Base-by-base conservation (phyloP, 2,329 filamentous ascomycete species). In the Thielaviopsis musarum region DNA sequence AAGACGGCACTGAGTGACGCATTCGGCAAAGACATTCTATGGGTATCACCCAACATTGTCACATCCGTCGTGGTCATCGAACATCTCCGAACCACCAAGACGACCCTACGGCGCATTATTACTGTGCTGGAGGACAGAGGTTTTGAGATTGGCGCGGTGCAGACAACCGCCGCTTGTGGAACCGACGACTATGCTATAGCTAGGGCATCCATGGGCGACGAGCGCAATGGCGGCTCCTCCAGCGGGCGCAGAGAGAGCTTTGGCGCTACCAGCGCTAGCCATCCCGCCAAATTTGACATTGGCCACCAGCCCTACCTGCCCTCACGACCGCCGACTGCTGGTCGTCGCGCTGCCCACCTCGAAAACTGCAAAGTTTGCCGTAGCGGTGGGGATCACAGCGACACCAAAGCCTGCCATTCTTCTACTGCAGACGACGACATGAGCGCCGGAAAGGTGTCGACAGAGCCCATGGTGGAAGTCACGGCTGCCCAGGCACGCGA, bases 31-130 rank as follows among this genome's bases (percentile, higher is more conserved):
- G 78, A 67, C 66, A 72, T 74, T 72, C 74, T 66, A 59, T 82
- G 79, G 72, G 78, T 88, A 30, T 84, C 83, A 63, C 79, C 84
- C 62, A 88, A 86, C 64, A 79, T 88, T 62, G 78, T 88, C 65
- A 84, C 83, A 48, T 86, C 85, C 55, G 81, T 81, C 62, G 80
- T 88, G 64, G 82, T 81, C 34, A 73, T 85, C 63, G 73, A 76
- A 65, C 82, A 85, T 69, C 66, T 65, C 53, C 65, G 73, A 62
- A 69, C 69, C 61, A 67, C 72, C 2, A 68, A 70, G 30, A 73
- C 75, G 15, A 69, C 69, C 34, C 70, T 75, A 34, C 74, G 74
- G 34, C 66, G 64, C 62, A 76, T 78, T 64, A 70, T 70, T 62
- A 67, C 67, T 52, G 72, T 76, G 9, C 74, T 85, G 21, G 75